phyloP scores from a whole-genome alignment of 2,329 filamentous ascomycete genomes.

The Aspergillus sp. region DNA sequence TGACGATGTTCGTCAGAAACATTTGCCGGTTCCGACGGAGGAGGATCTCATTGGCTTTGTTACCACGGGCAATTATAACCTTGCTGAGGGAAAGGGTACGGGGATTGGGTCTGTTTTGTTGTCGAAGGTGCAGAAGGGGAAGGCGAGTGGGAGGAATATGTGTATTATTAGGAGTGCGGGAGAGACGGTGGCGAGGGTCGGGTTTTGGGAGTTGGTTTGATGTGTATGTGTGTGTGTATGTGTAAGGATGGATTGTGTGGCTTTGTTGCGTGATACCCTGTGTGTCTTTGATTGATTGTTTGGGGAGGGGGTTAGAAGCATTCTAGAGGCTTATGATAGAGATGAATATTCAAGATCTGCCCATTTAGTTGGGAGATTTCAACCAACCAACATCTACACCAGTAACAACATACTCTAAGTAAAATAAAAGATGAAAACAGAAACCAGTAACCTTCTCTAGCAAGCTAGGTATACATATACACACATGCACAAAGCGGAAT shows the following conservation, averaged over 20 bases:
- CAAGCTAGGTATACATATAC: constrained; percentile 24
- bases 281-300: not conserved
- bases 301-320: not conserved
- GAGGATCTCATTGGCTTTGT: constrained; percentile 86
- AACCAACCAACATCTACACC: not conserved
- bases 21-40: constrained; percentile 65
- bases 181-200: constrained; percentile 75
- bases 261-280: constrained; percentile 8
- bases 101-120: constrained; percentile 72
- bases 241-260: not conserved
- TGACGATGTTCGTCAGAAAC: constrained; percentile 38
- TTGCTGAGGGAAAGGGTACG: constrained; percentile 72
- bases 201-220: constrained; percentile 70
- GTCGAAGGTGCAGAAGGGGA: constrained; percentile 52
- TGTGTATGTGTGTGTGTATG: not conserved
- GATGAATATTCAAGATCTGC: no score
- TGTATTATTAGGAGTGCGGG: constrained; percentile 85
- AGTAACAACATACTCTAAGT: no score
- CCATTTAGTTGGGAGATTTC: no score
- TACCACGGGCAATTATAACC: constrained; percentile 80
- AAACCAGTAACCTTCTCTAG: constrained; percentile 10
- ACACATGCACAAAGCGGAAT: constrained; percentile 14
- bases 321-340: not conserved
- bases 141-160: constrained; percentile 27
- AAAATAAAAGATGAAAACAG: not conserved